These are phyloP conservation scores for Coccinonectria pachysandricola DNA, from an alignment of 2,329 filamentous ascomycete genomes.

Conservation along the genomic window DNA sequence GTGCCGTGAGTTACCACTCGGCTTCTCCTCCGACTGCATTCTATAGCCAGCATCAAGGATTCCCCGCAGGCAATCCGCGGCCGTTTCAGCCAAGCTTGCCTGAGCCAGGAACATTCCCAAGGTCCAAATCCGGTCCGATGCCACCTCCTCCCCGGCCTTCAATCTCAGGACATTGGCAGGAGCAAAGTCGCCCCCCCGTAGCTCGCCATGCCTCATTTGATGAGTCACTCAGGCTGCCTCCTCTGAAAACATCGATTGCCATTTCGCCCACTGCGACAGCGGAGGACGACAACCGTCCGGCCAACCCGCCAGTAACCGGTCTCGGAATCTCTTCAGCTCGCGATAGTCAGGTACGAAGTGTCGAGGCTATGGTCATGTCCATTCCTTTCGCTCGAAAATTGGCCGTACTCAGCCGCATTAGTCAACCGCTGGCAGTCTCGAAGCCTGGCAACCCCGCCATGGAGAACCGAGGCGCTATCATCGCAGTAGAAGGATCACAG, in stretches of 20 bases:
- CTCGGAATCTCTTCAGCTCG: conserved; percentile 14
- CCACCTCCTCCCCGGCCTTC: conserved; percentile 43
- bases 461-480: conserved; percentile 60
- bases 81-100: conserved; percentile 21
- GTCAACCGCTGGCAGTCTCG: conserved; percentile 48
- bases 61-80: no score
- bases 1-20: conserved; percentile 24
- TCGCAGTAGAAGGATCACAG: conserved; percentile 72
- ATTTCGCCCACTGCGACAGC: conserved; percentile 19
- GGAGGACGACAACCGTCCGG: conserved; percentile 17
- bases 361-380: conserved; percentile 64
- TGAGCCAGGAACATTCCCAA: conserved; percentile 20
- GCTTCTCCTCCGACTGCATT: conserved; percentile 10
- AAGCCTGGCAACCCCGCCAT: conserved; percentile 21
- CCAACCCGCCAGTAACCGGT: conserved; percentile 18
- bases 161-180: conserved; percentile 17
- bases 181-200: conserved; percentile 17
- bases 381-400: conserved; percentile 70
- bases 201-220: conserved; percentile 40
- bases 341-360: conserved; percentile 31
- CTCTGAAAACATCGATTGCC: conserved; percentile 36
- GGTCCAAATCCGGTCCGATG: conserved; percentile 34
- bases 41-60: no score
- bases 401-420: conserved; percentile 63
- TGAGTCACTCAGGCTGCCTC: conserved; percentile 43